Evolutionary conservation across 2,329 filamentous ascomycete species (phyloP).

Genomic region (Paecilomyces dactylethromorphus): DNA sequence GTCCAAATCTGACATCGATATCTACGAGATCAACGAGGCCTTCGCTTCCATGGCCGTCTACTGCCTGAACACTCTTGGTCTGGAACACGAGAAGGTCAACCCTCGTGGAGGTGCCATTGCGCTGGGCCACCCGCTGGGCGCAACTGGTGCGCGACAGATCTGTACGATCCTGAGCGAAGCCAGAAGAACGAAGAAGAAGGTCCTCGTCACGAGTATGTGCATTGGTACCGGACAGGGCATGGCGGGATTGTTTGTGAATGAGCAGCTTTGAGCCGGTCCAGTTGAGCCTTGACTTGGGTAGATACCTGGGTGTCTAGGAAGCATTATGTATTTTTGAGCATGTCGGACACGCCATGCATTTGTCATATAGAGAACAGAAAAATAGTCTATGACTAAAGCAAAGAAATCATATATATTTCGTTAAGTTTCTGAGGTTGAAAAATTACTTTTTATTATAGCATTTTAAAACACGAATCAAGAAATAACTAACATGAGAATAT

Average conservation of each 20-base stretch:
- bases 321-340: neutral
- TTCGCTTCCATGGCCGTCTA: slow-evolving; percentile 98
- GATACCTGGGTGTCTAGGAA: slow-evolving; percentile 1
- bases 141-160: slow-evolving; percentile 83
- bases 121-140: slow-evolving; percentile 82
- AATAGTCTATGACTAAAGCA: too few relatives aligned
- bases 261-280: slow-evolving; percentile 39
- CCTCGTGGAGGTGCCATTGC: slow-evolving; percentile 91
- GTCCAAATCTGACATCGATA: slow-evolving; percentile 73
- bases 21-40: slow-evolving; percentile 94
- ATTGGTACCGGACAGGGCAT: slow-evolving; percentile 63
- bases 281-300: neutral
- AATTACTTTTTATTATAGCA: too few relatives aligned
- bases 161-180: slow-evolving; percentile 85
- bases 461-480: too few relatives aligned
- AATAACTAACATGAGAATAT: too few relatives aligned
- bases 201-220: slow-evolving; percentile 88
- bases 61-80: slow-evolving; percentile 63
- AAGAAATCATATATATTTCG: too few relatives aligned
- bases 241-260: slow-evolving; percentile 61
- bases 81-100: slow-evolving; percentile 71
- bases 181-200: slow-evolving; percentile 78
- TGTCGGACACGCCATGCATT: neutral
- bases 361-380: neutral
- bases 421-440: too few relatives aligned